A percentile compares a stretch with the other conserved stretches of the same genome.
Conservation (phyloP, 306 rosid genomes). For the Oxytropis ochrocephala region DNA sequence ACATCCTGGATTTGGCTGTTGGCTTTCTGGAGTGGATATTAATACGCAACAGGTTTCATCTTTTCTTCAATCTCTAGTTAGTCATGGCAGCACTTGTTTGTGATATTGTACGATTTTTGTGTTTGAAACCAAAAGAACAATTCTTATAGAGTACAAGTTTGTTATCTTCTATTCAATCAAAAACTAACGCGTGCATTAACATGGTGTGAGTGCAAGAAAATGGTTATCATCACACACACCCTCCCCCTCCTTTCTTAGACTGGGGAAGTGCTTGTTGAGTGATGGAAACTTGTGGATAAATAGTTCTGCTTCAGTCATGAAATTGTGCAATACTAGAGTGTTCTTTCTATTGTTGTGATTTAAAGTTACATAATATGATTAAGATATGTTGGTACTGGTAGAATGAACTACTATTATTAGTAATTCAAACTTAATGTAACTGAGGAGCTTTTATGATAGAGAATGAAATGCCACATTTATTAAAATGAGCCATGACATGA, state of each 20-base stretch:
- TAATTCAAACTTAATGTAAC: neutral
- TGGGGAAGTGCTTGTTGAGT: neutral
- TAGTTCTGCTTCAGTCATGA: neutral
- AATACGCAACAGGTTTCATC: constrained; percentile 86
- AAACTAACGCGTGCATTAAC: neutral
- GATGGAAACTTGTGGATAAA: neutral
- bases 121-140: neutral
- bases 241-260: neutral
- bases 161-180: neutral
- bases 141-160: neutral
- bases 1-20: no score
- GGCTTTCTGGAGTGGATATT: constrained; percentile 98
- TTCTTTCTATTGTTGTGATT: neutral
- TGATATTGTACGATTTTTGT: neutral
- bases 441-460: neutral
- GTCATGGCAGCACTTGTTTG: neutral
- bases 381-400: neutral
- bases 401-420: neutral
- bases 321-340: neutral
- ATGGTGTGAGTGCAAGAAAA: neutral
- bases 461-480: neutral
- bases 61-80: neutral
- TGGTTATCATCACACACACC: neutral
- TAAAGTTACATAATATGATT: neutral
- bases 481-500: constrained; percentile 2